phyloP scores from a whole-genome alignment of 208 protist species.

The Borovskyia barvae region DNA sequence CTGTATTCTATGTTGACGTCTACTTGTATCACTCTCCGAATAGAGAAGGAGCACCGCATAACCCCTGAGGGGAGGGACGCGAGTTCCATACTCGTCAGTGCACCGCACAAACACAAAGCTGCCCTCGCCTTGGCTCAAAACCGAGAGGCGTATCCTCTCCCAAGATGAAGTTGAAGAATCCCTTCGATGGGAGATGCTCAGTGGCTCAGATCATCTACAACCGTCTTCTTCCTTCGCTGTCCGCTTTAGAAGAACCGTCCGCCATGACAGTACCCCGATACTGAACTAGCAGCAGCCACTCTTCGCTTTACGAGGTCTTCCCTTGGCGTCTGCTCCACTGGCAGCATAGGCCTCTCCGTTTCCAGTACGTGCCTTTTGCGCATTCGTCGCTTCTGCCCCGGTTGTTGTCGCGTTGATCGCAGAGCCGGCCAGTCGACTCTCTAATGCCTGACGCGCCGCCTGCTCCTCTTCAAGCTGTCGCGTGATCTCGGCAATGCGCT shows the following conservation, averaged over 20 bases:
- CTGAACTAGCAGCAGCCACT: slow-evolving; percentile 30
- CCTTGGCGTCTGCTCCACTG: not conserved
- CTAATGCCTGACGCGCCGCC: slow-evolving; percentile 1
- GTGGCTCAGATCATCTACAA: too few species aligned
- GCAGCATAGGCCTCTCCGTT: slow-evolving; percentile 3
- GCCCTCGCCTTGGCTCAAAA: too few species aligned
- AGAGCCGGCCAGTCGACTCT: not conserved
- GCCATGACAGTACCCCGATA: not conserved
- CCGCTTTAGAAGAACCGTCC: not conserved
- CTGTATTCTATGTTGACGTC: too few species aligned
- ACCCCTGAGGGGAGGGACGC: too few species aligned
- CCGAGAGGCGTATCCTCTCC: too few species aligned
- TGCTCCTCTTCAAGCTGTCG: slow-evolving; percentile 6
- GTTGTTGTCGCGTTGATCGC: not conserved
- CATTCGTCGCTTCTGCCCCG: slow-evolving; percentile 4
- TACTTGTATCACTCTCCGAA: too few species aligned
- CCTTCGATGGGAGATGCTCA: too few species aligned
- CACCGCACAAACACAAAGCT: too few species aligned
- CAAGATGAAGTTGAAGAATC: too few species aligned
- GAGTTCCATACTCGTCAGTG: too few species aligned
- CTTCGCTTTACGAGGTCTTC: slow-evolving; percentile 35
- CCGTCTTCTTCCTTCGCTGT: too few species aligned
- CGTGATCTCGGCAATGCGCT: slow-evolving; percentile 18
- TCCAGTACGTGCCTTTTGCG: not conserved
- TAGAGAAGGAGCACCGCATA: too few species aligned